Percentiles rank a stretch among this genome's conserved stretches.
Conservation (phyloP, 2,329 filamentous ascomycete genomes). For the Leptographium galeiforme region DNA sequence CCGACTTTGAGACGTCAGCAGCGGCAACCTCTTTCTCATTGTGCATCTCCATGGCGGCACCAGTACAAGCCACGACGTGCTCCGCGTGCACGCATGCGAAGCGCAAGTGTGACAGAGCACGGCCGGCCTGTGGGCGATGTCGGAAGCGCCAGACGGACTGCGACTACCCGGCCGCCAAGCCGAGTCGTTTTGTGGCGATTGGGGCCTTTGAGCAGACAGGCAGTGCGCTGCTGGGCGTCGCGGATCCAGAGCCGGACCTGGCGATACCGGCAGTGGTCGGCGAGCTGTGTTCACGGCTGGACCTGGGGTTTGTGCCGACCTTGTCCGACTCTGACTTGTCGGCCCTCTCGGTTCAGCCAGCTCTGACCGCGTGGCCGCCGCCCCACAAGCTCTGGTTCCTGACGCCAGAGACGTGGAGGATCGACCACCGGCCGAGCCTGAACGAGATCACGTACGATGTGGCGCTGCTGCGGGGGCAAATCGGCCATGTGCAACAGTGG, state of each 20-base stretch:
- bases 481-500: slow-evolving; percentile 13
- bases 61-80: slow-evolving; percentile 10
- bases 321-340: background rate
- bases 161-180: slow-evolving; percentile 12
- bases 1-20: too few relatives aligned
- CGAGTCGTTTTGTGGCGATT: background rate
- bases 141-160: slow-evolving; percentile 9
- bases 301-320: background rate
- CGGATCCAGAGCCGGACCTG: background rate
- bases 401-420: slow-evolving; percentile 9
- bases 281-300: background rate
- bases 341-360: too few relatives aligned
- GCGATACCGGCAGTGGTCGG: background rate
- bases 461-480: slow-evolving; percentile 5
- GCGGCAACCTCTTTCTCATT: background rate
- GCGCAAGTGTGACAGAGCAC: slow-evolving; percentile 12
- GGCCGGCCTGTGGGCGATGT: slow-evolving; percentile 14
- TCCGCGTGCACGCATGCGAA: slow-evolving; percentile 13
- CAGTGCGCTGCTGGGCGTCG: too few relatives aligned
- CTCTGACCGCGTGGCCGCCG: background rate
- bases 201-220: background rate
- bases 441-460: background rate
- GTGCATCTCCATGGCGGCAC: background rate
- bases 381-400: slow-evolving; percentile 10
- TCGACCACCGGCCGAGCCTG: slow-evolving; percentile 3